A percentile compares a stretch with the other conserved stretches of the same genome.
phyloP scores from a whole-genome alignment of 1,284 basidiomycete species.

The Cryptococcus hybrid region DNA sequence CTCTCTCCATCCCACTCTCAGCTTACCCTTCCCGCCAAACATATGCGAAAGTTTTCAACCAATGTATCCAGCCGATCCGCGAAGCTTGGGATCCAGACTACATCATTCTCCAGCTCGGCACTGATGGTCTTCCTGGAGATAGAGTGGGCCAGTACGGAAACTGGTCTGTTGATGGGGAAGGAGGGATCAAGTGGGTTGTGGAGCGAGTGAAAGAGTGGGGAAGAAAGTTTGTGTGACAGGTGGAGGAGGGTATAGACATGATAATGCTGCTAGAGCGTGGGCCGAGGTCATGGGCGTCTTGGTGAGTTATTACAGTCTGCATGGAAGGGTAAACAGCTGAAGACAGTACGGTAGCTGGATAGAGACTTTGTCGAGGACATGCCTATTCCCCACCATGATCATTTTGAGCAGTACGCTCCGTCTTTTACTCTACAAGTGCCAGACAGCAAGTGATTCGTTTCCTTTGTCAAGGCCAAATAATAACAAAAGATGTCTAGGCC shows the following conservation, averaged over 20 bases:
- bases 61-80: constrained; percentile 60
- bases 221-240: constrained; percentile 52
- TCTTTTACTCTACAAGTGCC: constrained; percentile 76
- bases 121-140: constrained; percentile 81
- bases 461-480: neutral
- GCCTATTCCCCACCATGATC: constrained; percentile 67
- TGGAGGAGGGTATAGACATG: constrained; percentile 73
- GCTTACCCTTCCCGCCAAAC: constrained; percentile 64
- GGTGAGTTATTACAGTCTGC: constrained; percentile 53
- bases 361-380: constrained; percentile 59
- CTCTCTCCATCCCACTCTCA: constrained; percentile 69
- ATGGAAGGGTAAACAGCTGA: neutral
- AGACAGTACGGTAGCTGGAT: constrained; percentile 52
- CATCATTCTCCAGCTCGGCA: constrained; percentile 79
- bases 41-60: constrained; percentile 62
- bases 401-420: constrained; percentile 69
- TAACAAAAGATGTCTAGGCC: constrained; percentile 52
- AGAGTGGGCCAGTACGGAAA: constrained; percentile 67
- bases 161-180: constrained; percentile 64
- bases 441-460: constrained; percentile 26
- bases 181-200: constrained; percentile 70
- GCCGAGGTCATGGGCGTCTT: constrained; percentile 71
- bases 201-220: constrained; percentile 63
- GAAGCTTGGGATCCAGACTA: constrained; percentile 71
- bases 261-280: constrained; percentile 83